phyloP scores from a whole-genome alignment of 169 alveolate species.

The Cryptosporidium canis region DNA sequence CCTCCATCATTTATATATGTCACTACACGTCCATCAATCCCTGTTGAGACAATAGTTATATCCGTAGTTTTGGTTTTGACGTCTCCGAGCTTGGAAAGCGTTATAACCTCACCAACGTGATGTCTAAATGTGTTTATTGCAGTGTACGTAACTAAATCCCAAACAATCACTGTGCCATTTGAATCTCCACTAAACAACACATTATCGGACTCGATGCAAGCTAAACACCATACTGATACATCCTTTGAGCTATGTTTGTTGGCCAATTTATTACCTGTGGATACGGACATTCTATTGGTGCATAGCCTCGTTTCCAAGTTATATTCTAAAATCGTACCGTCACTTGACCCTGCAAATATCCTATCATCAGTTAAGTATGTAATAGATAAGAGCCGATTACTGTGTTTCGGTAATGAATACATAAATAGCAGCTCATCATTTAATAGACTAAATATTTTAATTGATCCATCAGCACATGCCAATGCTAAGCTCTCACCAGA shows the following conservation, averaged over 20 bases:
- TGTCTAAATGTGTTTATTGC: constrained; percentile 44
- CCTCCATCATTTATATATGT: constrained; percentile 16
- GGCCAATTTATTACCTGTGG: constrained; percentile 34
- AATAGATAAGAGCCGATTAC: constrained; percentile 19
- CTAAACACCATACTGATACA: constrained; percentile 51
- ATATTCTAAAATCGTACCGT: constrained; percentile 36
- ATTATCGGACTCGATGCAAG: constrained; percentile 38
- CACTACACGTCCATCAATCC: constrained; percentile 60
- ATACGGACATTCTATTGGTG: constrained; percentile 26
- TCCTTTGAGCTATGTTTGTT: background rate
- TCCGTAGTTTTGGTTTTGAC: background rate
- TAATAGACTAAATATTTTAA: constrained; percentile 32
- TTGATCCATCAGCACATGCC: constrained; percentile 72
- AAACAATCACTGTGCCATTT: constrained; percentile 55
- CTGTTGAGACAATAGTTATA: constrained; percentile 45
- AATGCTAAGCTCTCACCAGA: constrained; percentile 10
- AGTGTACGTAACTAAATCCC: constrained; percentile 57
- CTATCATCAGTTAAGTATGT: constrained; percentile 19
- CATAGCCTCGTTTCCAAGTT: constrained; percentile 24
- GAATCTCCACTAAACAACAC: constrained; percentile 67
- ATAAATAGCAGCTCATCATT: constrained; percentile 7
- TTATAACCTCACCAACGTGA: constrained; percentile 56
- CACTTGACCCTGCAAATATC: constrained; percentile 59
- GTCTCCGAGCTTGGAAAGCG: constrained; percentile 22
- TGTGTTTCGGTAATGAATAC: constrained; percentile 39